Evolutionary conservation across 225 moss, liverwort and hornwort genomes (phyloP), one percentile per base, ranked within the genome.

Genomic region (Marchantia polymorpha): DNA sequence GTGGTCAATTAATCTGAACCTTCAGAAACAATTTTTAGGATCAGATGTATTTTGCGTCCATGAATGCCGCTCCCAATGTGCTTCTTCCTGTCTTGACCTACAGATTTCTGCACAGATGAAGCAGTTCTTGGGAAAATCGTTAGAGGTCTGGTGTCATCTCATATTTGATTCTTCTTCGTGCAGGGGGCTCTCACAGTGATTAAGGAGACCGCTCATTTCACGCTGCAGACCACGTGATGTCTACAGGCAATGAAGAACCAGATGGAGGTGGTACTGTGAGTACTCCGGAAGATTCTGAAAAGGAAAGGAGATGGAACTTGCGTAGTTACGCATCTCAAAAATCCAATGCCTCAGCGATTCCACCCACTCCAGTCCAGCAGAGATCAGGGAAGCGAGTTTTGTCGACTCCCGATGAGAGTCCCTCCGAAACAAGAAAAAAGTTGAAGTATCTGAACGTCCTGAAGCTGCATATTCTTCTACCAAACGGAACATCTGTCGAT

Each of bases 401-500:
- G 17, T 51, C 52, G 8, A 19, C 64, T 3, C n/a, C 26, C 13
- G 73, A 56, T 15, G 69, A 67, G 1, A 46, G 4, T 23, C 13
- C 72, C 13, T 27, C 53, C 30, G 75, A 82, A 8, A 53, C 79
- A 4, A 30, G 22, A 48, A 83, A 86, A 70, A 86, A 52, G 78
- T 76, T 79, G 29, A 83, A 78, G 64, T 71, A 69, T 51, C 46
- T 69, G 27, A 55, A 83, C 53, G 78, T 78, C 25, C 14, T 78
- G 48, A 53, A 22, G 12, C 11, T 83, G n/a, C 76, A 49, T 31
- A 69, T 81, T 12, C 83, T 86, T 15, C 83, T 86, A 3, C 86
- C 86, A 1, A 86, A 86, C 39, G 71, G 19, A 26, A 83, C 74
- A 0, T n/a, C 74, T 2, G 14, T 79, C 0, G 81, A 55, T 74